Percentiles rank a stretch among this genome's conserved stretches.
Evolutionary conservation across 768 basidiomycete species (phyloP).

Genomic region (Pisolithus tinctorius): DNA sequence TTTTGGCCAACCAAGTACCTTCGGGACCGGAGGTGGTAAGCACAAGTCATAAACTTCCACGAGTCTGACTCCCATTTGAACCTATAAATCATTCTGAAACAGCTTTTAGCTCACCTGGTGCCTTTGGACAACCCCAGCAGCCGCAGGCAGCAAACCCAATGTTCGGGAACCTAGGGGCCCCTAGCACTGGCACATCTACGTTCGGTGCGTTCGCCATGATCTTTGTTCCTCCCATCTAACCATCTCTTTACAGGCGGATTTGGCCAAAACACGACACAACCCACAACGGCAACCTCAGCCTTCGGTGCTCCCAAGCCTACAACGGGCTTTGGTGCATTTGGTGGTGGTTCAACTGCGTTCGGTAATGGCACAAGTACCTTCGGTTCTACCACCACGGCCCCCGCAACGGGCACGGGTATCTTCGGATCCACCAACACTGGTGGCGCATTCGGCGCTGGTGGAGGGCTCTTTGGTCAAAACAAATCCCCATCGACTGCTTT

Average conservation of each 20-base stretch:
- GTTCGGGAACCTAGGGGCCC: conserved; percentile 58
- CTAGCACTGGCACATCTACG: conserved; percentile 26
- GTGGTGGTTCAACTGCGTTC: conserved; percentile 50
- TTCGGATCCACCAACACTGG: conserved; percentile 28
- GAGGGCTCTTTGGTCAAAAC: conserved; percentile 54
- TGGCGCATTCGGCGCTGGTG: conserved; percentile 38
- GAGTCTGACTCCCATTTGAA: conserved; percentile 18
- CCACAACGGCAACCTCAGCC: conserved; percentile 32
- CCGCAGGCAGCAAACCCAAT: conserved; percentile 70
- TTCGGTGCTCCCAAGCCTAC: conserved; percentile 68
- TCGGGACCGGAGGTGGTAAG: conserved; percentile 50
- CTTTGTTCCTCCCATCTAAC: conserved; percentile 4
- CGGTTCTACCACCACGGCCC: conserved; percentile 26
- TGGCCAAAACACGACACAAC: conserved; percentile 33
- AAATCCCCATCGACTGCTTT: conserved; percentile 41
- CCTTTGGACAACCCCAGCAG: conserved; percentile 57
- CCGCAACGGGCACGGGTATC: conserved; percentile 24
- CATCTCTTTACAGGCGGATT: conserved; percentile 30
- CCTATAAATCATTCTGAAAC: conserved; percentile 17
- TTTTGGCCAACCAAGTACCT: conserved; percentile 66
- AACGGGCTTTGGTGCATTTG: conserved; percentile 72
- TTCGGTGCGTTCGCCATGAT: conserved; percentile 26
- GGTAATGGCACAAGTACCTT: conserved; percentile 39
- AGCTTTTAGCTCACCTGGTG: conserved; percentile 49
- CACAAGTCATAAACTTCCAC: conserved; percentile 19